Conservation (phyloP, 768 basidiomycete genomes). For the Tricholoma flavovirens region DNA sequence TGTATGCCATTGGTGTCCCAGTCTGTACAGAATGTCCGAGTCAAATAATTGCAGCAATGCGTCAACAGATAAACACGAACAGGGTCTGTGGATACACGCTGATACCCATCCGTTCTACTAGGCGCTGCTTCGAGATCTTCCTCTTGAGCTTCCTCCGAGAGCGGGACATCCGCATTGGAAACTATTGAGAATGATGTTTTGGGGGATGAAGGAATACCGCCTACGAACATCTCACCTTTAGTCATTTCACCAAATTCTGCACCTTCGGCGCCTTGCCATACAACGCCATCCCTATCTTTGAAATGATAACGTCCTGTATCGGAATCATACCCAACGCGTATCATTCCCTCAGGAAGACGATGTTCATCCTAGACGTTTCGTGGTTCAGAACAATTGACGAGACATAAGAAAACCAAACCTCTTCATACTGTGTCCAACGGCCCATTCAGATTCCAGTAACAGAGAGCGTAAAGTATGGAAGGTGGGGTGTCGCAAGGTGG, state of each 20-base stretch:
- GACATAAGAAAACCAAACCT: slow-evolving; percentile 23
- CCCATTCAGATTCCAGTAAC: slow-evolving; percentile 18
- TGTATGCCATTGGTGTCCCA: slow-evolving; percentile 25
- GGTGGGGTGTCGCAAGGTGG: neutral
- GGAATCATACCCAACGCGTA: slow-evolving; percentile 72
- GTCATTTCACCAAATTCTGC: slow-evolving; percentile 57
- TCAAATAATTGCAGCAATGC: neutral
- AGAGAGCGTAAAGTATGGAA: neutral
- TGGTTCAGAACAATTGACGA: slow-evolving; percentile 4
- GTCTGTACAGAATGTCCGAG: slow-evolving; percentile 1
- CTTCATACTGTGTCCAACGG: slow-evolving; percentile 43
- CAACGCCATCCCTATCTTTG: slow-evolving; percentile 45
- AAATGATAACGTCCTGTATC: slow-evolving; percentile 66
- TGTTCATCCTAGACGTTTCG: slow-evolving; percentile 36
- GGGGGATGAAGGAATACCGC: neutral
- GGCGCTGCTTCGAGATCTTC: slow-evolving; percentile 55
- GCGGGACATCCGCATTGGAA: slow-evolving; percentile 9
- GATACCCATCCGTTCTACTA: slow-evolving; percentile 48
- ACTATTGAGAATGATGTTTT: slow-evolving; percentile 8
- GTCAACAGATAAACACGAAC: slow-evolving; percentile 28
- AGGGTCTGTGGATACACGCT: slow-evolving; percentile 44
- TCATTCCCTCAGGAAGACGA: slow-evolving; percentile 51
- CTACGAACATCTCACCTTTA: slow-evolving; percentile 26
- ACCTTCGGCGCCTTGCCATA: slow-evolving; percentile 57
- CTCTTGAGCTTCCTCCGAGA: slow-evolving; percentile 25